Percentiles rank a stretch among this genome's conserved stretches.
phyloP scores from a whole-genome alignment of 2,329 filamentous ascomycete genomes.

The Neurospora sp. region DNA sequence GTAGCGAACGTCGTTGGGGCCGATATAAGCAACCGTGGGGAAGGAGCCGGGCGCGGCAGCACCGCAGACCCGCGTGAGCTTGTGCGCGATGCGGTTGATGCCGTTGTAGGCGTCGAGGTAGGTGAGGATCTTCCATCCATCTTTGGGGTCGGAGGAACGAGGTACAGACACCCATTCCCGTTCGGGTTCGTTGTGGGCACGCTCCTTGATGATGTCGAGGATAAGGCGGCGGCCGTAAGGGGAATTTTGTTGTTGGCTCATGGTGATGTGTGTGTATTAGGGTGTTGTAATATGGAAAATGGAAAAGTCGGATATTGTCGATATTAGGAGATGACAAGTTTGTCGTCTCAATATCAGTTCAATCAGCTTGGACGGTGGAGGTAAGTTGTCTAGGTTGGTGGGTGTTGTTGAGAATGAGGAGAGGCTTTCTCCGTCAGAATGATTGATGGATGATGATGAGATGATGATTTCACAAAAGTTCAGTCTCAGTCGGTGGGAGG shows the following conservation, averaged over 20 bases:
- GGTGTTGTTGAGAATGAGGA: not conserved
- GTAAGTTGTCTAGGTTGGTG: not conserved
- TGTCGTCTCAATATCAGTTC: not conserved
- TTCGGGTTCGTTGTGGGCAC: slow-evolving; percentile 24
- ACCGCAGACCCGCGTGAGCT: slow-evolving; percentile 22
- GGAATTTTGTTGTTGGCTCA: slow-evolving; percentile 6
- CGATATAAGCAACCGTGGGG: slow-evolving; percentile 35
- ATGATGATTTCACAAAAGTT: not conserved
- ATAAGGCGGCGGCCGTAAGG: slow-evolving; percentile 24
- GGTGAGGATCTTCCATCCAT: slow-evolving; percentile 30
- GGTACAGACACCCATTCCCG: slow-evolving; percentile 27
- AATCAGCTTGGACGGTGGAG: not conserved
- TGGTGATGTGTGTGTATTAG: not conserved
- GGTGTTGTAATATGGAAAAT: not conserved
- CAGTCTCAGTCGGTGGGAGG: not conserved
- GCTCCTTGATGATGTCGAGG: slow-evolving; percentile 29
- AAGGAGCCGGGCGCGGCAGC: slow-evolving; percentile 15
- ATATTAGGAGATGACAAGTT: not conserved
- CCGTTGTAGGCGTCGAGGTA: slow-evolving; percentile 29
- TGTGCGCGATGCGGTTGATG: slow-evolving; percentile 29
- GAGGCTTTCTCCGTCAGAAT: not conserved
- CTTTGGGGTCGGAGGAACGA: slow-evolving; percentile 24
- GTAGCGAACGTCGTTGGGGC: slow-evolving; percentile 25
- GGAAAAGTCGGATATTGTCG: not conserved
- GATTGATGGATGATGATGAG: slow-evolving; percentile 2